Conservation (phyloP, 768 basidiomycete genomes). For the Agaricus subrufescens region DNA sequence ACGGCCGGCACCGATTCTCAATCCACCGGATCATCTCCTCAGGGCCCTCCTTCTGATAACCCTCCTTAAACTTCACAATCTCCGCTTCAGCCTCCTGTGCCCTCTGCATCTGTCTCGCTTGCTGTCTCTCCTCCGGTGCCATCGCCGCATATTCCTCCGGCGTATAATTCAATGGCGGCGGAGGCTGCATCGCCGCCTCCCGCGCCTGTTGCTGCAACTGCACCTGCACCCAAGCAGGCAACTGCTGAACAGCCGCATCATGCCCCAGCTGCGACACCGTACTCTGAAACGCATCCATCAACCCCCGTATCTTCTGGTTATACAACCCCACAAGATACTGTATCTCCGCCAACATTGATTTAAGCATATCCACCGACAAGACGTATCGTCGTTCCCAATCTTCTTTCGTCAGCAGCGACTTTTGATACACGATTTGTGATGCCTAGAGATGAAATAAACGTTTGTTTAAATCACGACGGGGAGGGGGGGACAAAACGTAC, state of each 20-base stretch:
- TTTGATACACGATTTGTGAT: constrained; percentile 10
- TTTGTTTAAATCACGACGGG: not conserved
- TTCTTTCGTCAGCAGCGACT: constrained; percentile 5
- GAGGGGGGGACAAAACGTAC: not conserved
- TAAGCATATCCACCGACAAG: constrained; percentile 8
- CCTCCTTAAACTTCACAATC: constrained; percentile 7
- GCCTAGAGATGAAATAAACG: not conserved
- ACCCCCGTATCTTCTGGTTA: constrained; percentile 5
- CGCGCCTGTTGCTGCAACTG: constrained; percentile 8
- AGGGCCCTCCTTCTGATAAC: constrained; percentile 6
- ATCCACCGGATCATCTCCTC: constrained; percentile 10
- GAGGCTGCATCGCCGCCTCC: not conserved
- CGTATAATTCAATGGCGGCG: constrained; percentile 1
- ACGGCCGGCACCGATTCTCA: constrained; percentile 7
- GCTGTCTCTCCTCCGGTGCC: not conserved
- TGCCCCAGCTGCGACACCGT: constrained; percentile 5
- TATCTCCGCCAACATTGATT: constrained; percentile 8
- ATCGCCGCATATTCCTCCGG: constrained; percentile 8
- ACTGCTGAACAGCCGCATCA: constrained; percentile 8
- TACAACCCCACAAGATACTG: constrained; percentile 10
- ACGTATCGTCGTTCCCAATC: constrained; percentile 12
- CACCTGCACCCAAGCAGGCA: constrained; percentile 11
- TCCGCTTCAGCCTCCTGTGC: constrained; percentile 9
- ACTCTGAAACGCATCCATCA: constrained; percentile 10
- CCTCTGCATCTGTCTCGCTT: constrained; percentile 6